Evolutionary conservation across 1,284 basidiomycete genomes (phyloP).

Genomic region (Rhodotorula sp.): DNA sequence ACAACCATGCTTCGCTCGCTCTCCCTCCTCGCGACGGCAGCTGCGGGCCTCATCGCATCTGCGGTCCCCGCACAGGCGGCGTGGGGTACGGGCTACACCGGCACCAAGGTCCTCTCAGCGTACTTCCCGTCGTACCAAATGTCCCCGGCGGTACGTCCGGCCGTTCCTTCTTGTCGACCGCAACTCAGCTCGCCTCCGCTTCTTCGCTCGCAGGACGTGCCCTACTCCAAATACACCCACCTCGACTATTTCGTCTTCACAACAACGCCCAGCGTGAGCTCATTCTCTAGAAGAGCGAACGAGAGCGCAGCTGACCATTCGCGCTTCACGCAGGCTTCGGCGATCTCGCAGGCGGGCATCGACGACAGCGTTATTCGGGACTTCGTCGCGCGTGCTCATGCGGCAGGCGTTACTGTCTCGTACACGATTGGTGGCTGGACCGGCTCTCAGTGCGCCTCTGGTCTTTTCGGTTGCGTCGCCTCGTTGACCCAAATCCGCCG

Average conservation of each 20-base stretch:
- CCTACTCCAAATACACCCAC: conserved; percentile 31
- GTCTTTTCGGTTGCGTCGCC: neutral
- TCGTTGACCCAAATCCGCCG: neutral
- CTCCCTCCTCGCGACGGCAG: neutral
- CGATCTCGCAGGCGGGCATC: conserved; percentile 31
- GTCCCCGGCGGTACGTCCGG: neutral
- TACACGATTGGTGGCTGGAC: conserved; percentile 33
- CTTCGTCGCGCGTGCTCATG: conserved; percentile 27
- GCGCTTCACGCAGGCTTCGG: neutral
- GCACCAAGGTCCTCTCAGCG: conserved; percentile 14
- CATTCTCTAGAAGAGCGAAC: neutral
- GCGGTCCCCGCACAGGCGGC: neutral
- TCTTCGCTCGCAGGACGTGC: conserved; percentile 10
- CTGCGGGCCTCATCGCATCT: neutral
- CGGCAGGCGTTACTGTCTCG: conserved; percentile 8
- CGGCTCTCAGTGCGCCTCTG: conserved; percentile 4
- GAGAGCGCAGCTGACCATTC: neutral
- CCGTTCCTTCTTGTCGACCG: no score
- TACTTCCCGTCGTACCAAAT: conserved; percentile 20
- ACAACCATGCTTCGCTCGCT: neutral
- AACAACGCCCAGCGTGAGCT: conserved; percentile 20
- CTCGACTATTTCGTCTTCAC: conserved; percentile 39
- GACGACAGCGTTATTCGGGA: conserved; percentile 21
- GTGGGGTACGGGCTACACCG: conserved; percentile 23
- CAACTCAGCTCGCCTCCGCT: neutral